These are phyloP conservation scores for Colletotrichum viniferum DNA, from an alignment of 2,329 filamentous ascomycete genomes.

Conservation along the genomic window DNA sequence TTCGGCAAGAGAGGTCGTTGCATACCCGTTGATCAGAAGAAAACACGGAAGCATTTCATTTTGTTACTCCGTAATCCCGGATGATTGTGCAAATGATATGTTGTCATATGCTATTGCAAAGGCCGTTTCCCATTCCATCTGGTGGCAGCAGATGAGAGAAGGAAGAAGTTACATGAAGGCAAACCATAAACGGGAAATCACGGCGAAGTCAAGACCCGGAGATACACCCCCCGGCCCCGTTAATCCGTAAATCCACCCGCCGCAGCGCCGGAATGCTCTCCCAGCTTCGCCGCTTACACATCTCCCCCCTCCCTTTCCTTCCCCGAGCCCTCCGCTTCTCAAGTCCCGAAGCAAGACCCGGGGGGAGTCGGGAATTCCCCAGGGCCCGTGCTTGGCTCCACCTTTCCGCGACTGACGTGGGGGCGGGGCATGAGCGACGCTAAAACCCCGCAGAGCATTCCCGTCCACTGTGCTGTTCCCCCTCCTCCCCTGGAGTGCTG, in stretches of 20 bases:
- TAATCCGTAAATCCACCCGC: not conserved
- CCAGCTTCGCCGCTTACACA: not conserved
- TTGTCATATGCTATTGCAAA: fast-evolving
- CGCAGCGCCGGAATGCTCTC: not conserved
- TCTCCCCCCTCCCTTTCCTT: not conserved
- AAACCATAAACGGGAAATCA: not conserved
- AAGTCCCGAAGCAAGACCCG: constrained; percentile 5
- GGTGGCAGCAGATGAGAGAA: not conserved
- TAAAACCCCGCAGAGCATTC: not conserved
- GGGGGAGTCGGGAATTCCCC: not conserved
- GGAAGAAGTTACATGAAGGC: not conserved
- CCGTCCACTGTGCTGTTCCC: no score
- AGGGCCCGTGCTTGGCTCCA: not conserved
- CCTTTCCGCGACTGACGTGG: not conserved
- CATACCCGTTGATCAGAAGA: not conserved
- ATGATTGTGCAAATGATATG: fast-evolving
- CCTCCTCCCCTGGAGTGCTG: no score
- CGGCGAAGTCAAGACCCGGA: not conserved
- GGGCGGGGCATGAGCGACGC: constrained; percentile 9
- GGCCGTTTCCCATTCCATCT: not conserved
- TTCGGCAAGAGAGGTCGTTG: not conserved
- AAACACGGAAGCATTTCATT: not conserved
- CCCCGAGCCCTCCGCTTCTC: not conserved
- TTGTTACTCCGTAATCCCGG: not conserved
- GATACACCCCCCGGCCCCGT: not conserved